Percentiles rank a stretch among this genome's conserved stretches.
Conservation (phyloP, 805 yeast genomes). For the Saturnispora galanensis region DNA sequence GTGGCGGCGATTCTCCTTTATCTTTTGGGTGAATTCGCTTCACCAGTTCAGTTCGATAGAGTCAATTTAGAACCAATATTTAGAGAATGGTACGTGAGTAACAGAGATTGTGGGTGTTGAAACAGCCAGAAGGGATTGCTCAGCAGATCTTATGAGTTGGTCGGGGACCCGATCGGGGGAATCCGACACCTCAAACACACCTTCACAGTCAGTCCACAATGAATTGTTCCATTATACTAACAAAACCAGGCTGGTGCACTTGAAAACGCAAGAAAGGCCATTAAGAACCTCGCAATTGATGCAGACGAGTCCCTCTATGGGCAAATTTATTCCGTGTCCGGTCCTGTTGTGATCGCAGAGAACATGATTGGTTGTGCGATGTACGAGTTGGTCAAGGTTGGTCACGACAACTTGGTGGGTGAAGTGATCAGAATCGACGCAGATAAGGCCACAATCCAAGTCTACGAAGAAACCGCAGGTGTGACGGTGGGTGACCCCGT, state of each 20-base stretch:
- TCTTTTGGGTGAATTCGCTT: neutral
- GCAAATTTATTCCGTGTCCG: slow-evolving; percentile 87
- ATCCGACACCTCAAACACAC: too few species aligned
- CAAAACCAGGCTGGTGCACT: slow-evolving; percentile 83
- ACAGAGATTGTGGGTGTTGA: too few species aligned
- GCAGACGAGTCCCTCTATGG: slow-evolving; percentile 74
- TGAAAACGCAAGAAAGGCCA: slow-evolving; percentile 92
- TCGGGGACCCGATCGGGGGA: too few species aligned
- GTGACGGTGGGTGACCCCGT: slow-evolving; percentile 99
- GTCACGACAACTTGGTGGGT: slow-evolving; percentile 94
- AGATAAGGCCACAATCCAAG: slow-evolving; percentile 97
- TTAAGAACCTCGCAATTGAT: slow-evolving; percentile 76
- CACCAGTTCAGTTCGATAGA: neutral
- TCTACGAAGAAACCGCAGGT: slow-evolving; percentile 98
- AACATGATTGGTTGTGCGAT: slow-evolving; percentile 99
- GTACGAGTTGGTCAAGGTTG: slow-evolving; percentile 98
- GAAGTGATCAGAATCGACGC: slow-evolving; percentile 95
- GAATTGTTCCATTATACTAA: neutral
- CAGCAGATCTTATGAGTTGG: too few species aligned
- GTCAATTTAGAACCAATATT: neutral
- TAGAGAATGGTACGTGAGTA: neutral
- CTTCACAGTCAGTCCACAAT: too few species aligned
- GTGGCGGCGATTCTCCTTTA: neutral
- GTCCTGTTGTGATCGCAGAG: slow-evolving; percentile 96
- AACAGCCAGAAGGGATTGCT: too few species aligned